Evolutionary conservation across 1,284 basidiomycete species (phyloP).

Genomic region (Pseudozyma flocculosa): DNA sequence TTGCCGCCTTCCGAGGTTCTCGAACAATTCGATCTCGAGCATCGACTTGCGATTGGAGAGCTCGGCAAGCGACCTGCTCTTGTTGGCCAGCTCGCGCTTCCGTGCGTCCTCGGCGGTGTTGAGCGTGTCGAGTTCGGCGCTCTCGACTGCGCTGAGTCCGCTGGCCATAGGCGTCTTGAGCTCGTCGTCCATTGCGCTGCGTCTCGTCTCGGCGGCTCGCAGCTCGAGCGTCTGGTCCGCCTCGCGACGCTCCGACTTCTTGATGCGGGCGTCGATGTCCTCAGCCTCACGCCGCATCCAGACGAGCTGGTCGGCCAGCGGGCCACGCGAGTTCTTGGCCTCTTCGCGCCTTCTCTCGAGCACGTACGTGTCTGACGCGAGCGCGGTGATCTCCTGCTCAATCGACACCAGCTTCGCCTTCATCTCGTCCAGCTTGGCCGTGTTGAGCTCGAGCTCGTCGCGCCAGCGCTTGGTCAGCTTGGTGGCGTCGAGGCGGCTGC

Average conservation of each 20-base stretch:
- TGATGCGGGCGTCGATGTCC: constrained; percentile 67
- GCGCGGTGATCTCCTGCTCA: constrained; percentile 83
- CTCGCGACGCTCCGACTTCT: constrained; percentile 69
- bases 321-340: constrained; percentile 70
- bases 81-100: constrained; percentile 70
- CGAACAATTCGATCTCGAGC: constrained; percentile 89
- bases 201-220: constrained; percentile 64
- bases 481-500: constrained; percentile 85
- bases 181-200: constrained; percentile 72
- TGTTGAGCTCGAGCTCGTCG: constrained; percentile 70
- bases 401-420: constrained; percentile 69
- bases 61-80: constrained; percentile 74
- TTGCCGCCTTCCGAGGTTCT: constrained; percentile 74
- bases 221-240: constrained; percentile 75
- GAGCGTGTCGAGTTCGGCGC: constrained; percentile 69
- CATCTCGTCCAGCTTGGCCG: constrained; percentile 70
- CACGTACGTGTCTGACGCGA: constrained; percentile 74
- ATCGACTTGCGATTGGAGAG: constrained; percentile 75
- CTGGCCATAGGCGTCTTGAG: constrained; percentile 73
- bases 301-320: constrained; percentile 68
- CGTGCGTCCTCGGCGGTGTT: constrained; percentile 74
- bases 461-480: constrained; percentile 77
- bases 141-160: constrained; percentile 74
- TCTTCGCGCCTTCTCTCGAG: constrained; percentile 72
- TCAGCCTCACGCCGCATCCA: constrained; percentile 72